phyloP scores from a whole-genome alignment of 106 monocot genomes.

The Apostasia ramifera region DNA sequence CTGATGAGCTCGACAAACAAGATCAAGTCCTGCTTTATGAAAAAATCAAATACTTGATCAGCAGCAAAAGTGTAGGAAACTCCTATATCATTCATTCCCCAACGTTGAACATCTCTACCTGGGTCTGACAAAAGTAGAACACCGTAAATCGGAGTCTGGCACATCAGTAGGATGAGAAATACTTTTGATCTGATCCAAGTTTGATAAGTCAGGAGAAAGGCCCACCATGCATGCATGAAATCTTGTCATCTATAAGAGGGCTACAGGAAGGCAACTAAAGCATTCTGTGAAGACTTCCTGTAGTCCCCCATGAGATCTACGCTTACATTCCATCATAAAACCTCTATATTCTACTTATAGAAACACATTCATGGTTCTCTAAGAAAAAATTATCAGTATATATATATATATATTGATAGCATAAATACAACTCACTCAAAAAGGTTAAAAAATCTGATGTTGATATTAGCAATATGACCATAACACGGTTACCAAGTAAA shows the following conservation, averaged over 20 bases:
- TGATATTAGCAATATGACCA: no score
- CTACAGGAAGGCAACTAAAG: slow-evolving; percentile 50
- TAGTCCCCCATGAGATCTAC: slow-evolving; percentile 41
- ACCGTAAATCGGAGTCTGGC: slow-evolving; percentile 42
- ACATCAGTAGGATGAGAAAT: slow-evolving; percentile 40
- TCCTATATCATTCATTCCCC: slow-evolving; percentile 56
- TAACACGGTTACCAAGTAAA: no score
- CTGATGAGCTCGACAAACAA: slow-evolving; percentile 52
- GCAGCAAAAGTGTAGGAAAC: slow-evolving; percentile 54
- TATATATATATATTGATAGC: no score
- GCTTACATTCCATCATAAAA: slow-evolving; percentile 59
- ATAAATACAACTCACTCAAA: not conserved
- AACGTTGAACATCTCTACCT: slow-evolving; percentile 37
- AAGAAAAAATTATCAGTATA: slow-evolving; percentile 17
- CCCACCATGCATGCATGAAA: slow-evolving; percentile 59
- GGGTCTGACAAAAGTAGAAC: slow-evolving; percentile 58
- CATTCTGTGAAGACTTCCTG: slow-evolving; percentile 53
- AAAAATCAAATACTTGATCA: slow-evolving; percentile 42
- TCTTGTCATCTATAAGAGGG: slow-evolving; percentile 51
- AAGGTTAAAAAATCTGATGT: no score
- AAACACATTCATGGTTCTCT: slow-evolving; percentile 54
- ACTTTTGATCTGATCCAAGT: slow-evolving; percentile 40
- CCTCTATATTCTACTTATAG: slow-evolving; percentile 48
- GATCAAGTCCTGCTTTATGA: slow-evolving; percentile 45
- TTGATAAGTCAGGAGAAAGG: slow-evolving; percentile 44